Evolutionary conservation across 495 filamentous ascomycete genomes (phyloP).

Genomic region (Penicillium egyptiacum): DNA sequence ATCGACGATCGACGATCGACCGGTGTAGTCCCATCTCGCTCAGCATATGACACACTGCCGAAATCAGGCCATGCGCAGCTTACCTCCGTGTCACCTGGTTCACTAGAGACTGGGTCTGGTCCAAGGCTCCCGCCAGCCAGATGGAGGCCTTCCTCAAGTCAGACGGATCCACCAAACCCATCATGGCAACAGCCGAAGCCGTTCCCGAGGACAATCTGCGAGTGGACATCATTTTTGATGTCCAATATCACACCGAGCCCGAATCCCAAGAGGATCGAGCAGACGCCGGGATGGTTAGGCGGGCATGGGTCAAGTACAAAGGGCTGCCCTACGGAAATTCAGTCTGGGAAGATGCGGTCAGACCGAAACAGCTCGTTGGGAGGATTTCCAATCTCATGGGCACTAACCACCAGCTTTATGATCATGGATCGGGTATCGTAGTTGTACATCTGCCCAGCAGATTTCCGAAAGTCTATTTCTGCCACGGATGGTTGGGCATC

Average conservation of each 20-base stretch:
- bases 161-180: constrained; percentile 60
- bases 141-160: constrained; percentile 77
- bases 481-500: too few relatives aligned
- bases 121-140: constrained; percentile 50
- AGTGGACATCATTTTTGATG: constrained; percentile 84
- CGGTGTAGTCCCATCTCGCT: too few relatives aligned
- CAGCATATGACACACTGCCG: too few relatives aligned
- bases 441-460: too few relatives aligned
- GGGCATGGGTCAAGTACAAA: constrained; percentile 83
- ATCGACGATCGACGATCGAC: too few relatives aligned
- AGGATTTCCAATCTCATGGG: too few relatives aligned
- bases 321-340: constrained; percentile 92
- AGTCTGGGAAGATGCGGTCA: constrained; percentile 81
- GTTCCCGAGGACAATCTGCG: constrained; percentile 81
- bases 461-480: too few relatives aligned
- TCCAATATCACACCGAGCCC: constrained; percentile 57
- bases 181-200: constrained; percentile 72
- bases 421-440: too few relatives aligned
- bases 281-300: constrained; percentile 47
- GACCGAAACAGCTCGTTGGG: constrained; percentile 66
- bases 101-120: constrained; percentile 86
- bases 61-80: too few relatives aligned
- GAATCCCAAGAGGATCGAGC: constrained; percentile 31
- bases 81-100: constrained; percentile 82
- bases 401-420: too few relatives aligned